Evolutionary conservation across 2,329 filamentous ascomycete genomes (phyloP), one percentile per base, ranked within the genome.

Genomic region (Alternaria postmessia): DNA sequence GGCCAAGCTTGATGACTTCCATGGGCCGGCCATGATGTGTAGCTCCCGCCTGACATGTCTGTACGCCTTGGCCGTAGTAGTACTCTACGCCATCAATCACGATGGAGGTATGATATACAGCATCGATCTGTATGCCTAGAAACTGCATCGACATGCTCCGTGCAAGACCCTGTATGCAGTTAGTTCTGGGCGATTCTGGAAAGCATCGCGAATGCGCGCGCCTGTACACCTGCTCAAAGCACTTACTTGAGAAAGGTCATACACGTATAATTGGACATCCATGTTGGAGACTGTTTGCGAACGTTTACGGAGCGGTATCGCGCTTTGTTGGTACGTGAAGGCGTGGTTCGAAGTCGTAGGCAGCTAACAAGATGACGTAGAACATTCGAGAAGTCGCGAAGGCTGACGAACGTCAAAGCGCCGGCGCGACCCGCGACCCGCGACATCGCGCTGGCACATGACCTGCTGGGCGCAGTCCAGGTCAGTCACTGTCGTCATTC

Each of bases 61-160:
- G 91, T 53, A 98, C 90, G 56, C 93, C 93, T 56, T 91, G 89
- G 61, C 96, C 94, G 69, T 94, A 98, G 71, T 94, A 88, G 78
- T 96, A 97, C 79, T 99, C 95, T 51, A 90, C 86, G n/a, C 89
- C 89, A 53, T 89, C 87, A 39, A 98, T 84, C 42, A 97, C 90
- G 54, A 99, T 89, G 0, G 94, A 92, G 0, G 95, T 98, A 78
- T 99, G 95, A 70, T 98, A 98, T 54, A 99, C 88, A 54, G 95
- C 95, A 78, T 98, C 94, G 51, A 97, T 92, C 53, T 90, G 88
- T 1, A 84, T 86, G 2, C 89, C 89, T 5, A 90, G 85, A 46
- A 91, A 81, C 48, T 85, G 80, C 51, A 75, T 76, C 12, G 86
- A 88, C 75, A 88, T 86, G 34, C 67, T 66, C 28, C 85, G 80